Evolutionary conservation across 2,329 filamentous ascomycete genomes (phyloP), one percentile per base, ranked within the genome.

Genomic region (Beauveria pseudobassiana): DNA sequence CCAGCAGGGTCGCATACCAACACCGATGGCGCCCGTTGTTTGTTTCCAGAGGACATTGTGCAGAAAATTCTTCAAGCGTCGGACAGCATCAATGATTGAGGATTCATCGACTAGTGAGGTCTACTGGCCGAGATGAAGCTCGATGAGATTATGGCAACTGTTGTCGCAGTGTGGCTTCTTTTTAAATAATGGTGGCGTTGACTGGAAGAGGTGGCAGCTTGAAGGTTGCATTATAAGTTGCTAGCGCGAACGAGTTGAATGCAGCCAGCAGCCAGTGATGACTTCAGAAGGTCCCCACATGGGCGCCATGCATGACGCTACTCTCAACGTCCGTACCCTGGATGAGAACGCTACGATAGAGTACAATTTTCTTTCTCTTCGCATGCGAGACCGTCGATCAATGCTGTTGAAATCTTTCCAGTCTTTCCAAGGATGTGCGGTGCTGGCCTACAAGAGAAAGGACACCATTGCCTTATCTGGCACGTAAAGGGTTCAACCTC

Each of bases 11-110:
- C 43, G 34, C 62, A 43, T 63, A 63, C 62, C 34, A 63, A 53
- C 24, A 63, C 62, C 48, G 62, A 63, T 3, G 62, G 62, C 9
- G 59, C 59, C 52, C 62, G 54, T 43, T 61, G 62, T 42, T 61
- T 55, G 24, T 63, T 63, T 26, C 45, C 59, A 45, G 62, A 63
- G 38, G 62, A 63, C 62, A 63, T 63, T 18, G 16, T 45, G 55
- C n/a, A 42, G 9, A 30, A 16, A 14, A 16, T 22, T 53, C 30
- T 52, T 51, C 24, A 40, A 53, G 54, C 38, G 40, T 48, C 38
- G 40, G 26, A 43, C 42, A 53, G 40, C 61, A 52, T 60, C 16
- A n/a, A 34, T 20, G 14, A 46, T 50, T 9, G n/a, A 38, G 8
- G 10, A 30, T 43, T 7, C 30, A 49, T 59, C 22, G 34, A 46